Conservation (phyloP, 768 basidiomycete genomes). For the Psilocybe tampanensis region DNA sequence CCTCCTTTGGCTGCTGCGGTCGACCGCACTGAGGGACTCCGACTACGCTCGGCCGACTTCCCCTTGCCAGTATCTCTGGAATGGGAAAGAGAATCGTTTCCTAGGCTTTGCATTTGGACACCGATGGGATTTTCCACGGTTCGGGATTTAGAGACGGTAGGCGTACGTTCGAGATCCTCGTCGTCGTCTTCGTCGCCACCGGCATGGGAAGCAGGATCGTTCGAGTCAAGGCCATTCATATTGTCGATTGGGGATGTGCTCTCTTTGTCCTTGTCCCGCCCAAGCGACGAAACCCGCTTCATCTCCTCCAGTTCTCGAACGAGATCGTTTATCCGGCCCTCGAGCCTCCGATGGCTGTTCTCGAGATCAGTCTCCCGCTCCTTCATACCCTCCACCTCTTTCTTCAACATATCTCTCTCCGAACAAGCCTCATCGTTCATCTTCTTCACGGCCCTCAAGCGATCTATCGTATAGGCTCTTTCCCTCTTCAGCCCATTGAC, state of each 20-base stretch:
- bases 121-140: conserved; percentile 2
- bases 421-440: conserved; percentile 1
- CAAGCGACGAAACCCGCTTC: not conserved
- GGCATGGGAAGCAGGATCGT: not conserved
- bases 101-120: conserved; percentile 7
- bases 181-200: not conserved
- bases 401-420: not conserved
- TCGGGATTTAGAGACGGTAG: not conserved
- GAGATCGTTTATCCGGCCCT: not conserved
- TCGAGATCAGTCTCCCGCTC: not conserved
- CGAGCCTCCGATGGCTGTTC: not conserved
- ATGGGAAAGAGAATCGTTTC: not conserved
- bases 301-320: not conserved
- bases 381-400: conserved; percentile 4
- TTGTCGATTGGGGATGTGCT: not conserved
- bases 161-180: conserved; percentile 1
- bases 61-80: not conserved
- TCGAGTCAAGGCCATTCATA: conserved; percentile 1
- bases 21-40: not conserved
- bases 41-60: conserved; percentile 3
- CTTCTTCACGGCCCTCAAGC: conserved; percentile 1
- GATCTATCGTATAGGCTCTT: not conserved
- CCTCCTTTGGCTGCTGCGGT: not conserved
- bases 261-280: not conserved
- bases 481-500: conserved; percentile 4